Evolutionary conservation across 176 grass and related monocot species (phyloP).

Genomic region (Triticum urartu): DNA sequence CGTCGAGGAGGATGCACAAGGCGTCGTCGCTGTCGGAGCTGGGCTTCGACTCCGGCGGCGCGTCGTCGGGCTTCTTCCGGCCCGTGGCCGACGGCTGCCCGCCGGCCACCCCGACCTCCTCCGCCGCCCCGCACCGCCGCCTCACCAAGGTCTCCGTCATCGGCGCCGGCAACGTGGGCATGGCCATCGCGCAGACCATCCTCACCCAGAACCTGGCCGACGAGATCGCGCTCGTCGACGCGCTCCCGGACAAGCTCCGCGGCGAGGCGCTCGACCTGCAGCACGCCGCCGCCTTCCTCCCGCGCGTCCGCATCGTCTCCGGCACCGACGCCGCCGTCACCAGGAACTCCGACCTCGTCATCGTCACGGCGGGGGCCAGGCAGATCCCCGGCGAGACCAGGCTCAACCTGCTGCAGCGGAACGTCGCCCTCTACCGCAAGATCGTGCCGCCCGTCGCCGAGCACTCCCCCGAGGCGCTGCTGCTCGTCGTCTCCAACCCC

Average conservation of each 20-base stretch:
- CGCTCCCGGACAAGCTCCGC: conserved; percentile 65
- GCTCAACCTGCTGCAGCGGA: background rate
- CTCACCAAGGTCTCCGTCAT: conserved; percentile 72
- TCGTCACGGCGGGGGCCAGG: background rate
- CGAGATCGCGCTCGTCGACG: conserved; percentile 93
- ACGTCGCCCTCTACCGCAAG: background rate
- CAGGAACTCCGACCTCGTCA: conserved; percentile 44
- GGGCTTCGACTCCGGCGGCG: background rate
- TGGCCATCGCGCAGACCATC: conserved; percentile 98
- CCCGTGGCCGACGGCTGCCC: background rate
- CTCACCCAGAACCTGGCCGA: conserved; percentile 74
- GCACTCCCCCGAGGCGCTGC: background rate
- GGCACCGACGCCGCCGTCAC: conserved; percentile 53
- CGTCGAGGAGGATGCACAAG: background rate
- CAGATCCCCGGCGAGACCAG: background rate
- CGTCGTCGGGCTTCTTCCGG: background rate
- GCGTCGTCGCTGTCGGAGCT: background rate
- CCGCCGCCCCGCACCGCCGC: background rate
- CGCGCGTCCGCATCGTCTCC: conserved; percentile 58
- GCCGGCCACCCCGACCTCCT: background rate
- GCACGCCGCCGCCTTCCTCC: conserved; percentile 94
- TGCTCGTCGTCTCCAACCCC: background rate
- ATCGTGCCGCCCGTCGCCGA: background rate
- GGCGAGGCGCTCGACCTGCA: conserved; percentile 98
- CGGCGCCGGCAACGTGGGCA: conserved; percentile 88